Evolutionary conservation across 306 rosid species (phyloP).

Genomic region (Ormosia semicastrata): DNA sequence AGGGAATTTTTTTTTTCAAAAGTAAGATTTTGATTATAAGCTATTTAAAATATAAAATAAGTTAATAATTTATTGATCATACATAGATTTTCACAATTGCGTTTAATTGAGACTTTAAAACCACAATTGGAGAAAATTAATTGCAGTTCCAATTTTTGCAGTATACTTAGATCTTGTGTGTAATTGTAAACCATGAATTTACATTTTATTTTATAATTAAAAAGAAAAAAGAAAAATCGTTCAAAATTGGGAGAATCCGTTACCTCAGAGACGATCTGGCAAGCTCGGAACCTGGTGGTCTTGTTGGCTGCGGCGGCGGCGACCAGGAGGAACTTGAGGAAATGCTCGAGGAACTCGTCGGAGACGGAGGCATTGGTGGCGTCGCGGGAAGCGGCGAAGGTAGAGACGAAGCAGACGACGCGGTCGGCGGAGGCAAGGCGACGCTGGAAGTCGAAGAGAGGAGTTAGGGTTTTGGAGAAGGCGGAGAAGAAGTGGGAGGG

Average conservation of each 20-base stretch:
- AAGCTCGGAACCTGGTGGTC: conserved; percentile 76
- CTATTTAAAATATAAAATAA: too few species aligned
- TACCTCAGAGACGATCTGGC: conserved; percentile 94
- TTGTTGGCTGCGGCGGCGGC: conserved; percentile 53
- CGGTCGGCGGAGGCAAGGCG: conserved; percentile 74
- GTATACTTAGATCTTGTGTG: background rate
- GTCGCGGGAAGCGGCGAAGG: conserved; percentile 46
- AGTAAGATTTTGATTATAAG: too few species aligned
- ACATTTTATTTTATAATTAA: background rate
- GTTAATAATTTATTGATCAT: too few species aligned
- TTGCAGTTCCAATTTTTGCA: background rate
- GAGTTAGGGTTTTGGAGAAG: conserved; percentile 60
- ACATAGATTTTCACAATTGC: background rate
- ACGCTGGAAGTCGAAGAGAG: conserved; percentile 68
- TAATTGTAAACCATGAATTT: background rate
- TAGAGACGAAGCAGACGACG: conserved; percentile 62
- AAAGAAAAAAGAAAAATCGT: background rate
- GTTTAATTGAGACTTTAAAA: background rate
- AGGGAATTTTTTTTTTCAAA: too few species aligned
- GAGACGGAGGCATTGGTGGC: conserved; percentile 27
- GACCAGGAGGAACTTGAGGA: conserved; percentile 67
- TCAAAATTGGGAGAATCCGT: background rate
- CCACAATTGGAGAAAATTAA: background rate
- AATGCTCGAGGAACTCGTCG: conserved; percentile 64
- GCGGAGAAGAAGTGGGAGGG: conserved; percentile 58